Conservation (phyloP, 2,329 filamentous ascomycete genomes). For the Diplocarpon mali region DNA sequence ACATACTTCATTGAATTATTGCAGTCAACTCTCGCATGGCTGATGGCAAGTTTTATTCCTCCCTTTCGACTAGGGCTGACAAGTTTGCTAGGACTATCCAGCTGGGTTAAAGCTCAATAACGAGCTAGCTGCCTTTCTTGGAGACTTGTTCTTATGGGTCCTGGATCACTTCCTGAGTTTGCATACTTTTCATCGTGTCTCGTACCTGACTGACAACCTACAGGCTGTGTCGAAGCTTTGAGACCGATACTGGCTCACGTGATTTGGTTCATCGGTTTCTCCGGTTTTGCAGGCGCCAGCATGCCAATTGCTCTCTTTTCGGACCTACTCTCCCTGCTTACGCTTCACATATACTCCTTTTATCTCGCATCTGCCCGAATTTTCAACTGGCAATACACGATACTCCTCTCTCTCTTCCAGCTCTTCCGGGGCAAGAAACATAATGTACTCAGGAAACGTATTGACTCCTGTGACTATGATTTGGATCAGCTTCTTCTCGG, state of each 20-base stretch:
- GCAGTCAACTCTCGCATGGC: conserved; percentile 81
- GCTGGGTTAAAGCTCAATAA: conserved; percentile 82
- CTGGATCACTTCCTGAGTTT: conserved; percentile 93
- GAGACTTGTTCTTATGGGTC: conserved; percentile 94
- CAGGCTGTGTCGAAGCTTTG: conserved; percentile 65
- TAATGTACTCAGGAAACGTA: conserved; percentile 91
- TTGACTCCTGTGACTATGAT: conserved; percentile 98
- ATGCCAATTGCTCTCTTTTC: conserved; percentile 96
- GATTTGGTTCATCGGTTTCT: conserved; percentile 88
- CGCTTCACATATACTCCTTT: conserved; percentile 94
- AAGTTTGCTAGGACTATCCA: not conserved
- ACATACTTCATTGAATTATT: conserved; percentile 83
- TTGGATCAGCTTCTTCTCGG: conserved; percentile 92
- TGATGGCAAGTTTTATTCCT: conserved; percentile 68
- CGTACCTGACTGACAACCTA: not conserved
- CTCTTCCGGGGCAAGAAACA: conserved; percentile 97
- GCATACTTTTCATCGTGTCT: conserved; percentile 23
- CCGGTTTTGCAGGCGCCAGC: conserved; percentile 88
- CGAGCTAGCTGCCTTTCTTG: conserved; percentile 85
- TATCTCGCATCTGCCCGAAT: conserved; percentile 95
- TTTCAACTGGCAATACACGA: conserved; percentile 97
- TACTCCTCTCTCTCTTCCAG: conserved; percentile 95
- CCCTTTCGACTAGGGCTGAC: not conserved
- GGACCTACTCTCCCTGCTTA: conserved; percentile 81
- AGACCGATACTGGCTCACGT: conserved; percentile 73